Evolutionary conservation across 169 alveolate species (phyloP).

Genomic region (Plasmodium knowlesi): DNA sequence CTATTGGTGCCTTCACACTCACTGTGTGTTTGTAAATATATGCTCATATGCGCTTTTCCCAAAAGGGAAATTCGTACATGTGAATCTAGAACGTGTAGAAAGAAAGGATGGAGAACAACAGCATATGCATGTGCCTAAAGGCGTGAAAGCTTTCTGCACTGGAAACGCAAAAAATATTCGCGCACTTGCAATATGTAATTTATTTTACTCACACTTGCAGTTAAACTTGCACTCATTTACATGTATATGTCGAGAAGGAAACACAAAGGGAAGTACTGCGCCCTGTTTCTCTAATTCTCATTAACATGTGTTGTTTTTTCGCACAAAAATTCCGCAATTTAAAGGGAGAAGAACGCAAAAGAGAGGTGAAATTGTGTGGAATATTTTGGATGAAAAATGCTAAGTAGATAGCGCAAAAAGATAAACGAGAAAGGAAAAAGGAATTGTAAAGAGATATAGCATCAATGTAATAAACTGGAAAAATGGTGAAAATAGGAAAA

Average conservation of each 20-base stretch:
- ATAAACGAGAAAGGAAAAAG: background rate
- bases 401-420: background rate
- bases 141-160: background rate
- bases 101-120: background rate
- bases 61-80: background rate
- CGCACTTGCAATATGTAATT: background rate
- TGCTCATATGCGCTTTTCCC: background rate
- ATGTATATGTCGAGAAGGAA: background rate
- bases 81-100: background rate
- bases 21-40: background rate
- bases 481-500: slow-evolving; percentile 3
- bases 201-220: background rate
- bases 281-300: background rate
- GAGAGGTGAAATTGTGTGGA: background rate
- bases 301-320: background rate
- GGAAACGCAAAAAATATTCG: background rate
- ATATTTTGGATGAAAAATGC: background rate
- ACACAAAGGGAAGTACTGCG: background rate
- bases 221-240: background rate
- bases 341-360: background rate
- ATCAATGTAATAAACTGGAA: background rate
- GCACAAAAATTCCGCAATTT: background rate
- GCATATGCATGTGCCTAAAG: background rate
- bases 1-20: background rate
- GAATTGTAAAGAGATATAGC: background rate